These are phyloP conservation scores for Lupinus albus DNA, from an alignment of 306 rosid species.

Conservation along the genomic window DNA sequence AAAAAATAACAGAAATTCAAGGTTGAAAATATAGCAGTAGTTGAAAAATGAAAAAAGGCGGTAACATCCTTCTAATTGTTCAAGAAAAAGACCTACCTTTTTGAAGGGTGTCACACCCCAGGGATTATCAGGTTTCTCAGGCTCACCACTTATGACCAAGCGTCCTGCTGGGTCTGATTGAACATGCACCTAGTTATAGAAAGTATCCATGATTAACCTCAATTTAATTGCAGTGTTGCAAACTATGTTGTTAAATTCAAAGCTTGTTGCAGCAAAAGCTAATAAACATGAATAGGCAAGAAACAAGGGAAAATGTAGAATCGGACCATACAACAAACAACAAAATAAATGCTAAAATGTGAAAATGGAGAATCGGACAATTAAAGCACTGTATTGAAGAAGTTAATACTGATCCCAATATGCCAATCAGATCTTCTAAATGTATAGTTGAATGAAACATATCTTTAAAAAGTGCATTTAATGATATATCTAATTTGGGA, in stretches of 20 bases:
- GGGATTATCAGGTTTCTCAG: constrained; percentile 86
- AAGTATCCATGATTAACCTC: constrained; percentile 23
- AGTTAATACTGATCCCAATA: no score
- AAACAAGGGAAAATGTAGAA: no score
- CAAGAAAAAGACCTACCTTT: constrained; percentile 55
- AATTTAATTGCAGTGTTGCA: constrained; percentile 25
- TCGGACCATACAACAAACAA: no score
- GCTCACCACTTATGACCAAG: constrained; percentile 92
- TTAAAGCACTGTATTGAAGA: no score
- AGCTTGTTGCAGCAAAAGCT: neutral
- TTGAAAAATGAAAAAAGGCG: constrained; percentile 12
- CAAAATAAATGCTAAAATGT: no score
- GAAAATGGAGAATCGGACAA: no score
- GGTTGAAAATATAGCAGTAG: constrained; percentile 8
- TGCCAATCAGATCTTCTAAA: no score
- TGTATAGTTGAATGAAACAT: no score
- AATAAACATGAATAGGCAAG: no score
- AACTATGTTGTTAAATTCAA: no score
- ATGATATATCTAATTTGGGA: no score
- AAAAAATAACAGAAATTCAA: neutral
- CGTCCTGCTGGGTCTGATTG: constrained; percentile 98
- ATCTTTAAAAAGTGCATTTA: no score
- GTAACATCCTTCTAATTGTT: constrained; percentile 1
- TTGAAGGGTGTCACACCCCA: constrained; percentile 99
- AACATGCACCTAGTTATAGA: constrained; percentile 78